phyloP scores from a whole-genome alignment of 441 rosid genomes.

The Adansonia gregorii region DNA sequence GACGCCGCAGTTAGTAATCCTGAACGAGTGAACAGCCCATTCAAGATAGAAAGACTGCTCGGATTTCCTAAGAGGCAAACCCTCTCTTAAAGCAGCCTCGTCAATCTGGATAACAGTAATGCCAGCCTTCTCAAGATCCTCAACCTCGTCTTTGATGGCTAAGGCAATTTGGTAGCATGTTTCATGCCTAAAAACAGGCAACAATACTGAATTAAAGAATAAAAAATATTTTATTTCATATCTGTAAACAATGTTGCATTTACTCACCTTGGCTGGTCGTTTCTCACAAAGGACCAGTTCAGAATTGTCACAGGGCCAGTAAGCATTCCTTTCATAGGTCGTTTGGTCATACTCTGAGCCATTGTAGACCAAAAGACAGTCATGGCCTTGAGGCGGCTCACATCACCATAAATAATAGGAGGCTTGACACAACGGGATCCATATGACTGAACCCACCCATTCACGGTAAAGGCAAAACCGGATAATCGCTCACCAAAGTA shows the following conservation, averaged over 20 bases:
- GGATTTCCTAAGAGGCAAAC: constrained; percentile 88
- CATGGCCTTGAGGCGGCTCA: constrained; percentile 97
- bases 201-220: neutral
- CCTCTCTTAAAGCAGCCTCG: constrained; percentile 94
- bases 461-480: constrained; percentile 88
- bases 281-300: constrained; percentile 97
- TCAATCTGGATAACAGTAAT: constrained; percentile 93
- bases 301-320: constrained; percentile 97
- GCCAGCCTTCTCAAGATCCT: constrained; percentile 92
- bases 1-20: constrained; percentile 88
- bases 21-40: constrained; percentile 98
- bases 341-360: constrained; percentile 96
- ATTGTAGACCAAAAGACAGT: constrained; percentile 93
- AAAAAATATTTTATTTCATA: neutral
- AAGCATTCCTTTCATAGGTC: constrained; percentile 99
- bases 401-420: constrained; percentile 95
- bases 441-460: constrained; percentile 98
- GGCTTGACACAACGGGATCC: constrained; percentile 99
- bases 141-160: constrained; percentile 95
- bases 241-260: neutral
- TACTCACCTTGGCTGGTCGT: constrained; percentile 86
- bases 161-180: constrained; percentile 96
- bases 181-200: constrained; percentile 60
- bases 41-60: constrained; percentile 95
- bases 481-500: constrained; percentile 97